Evolutionary conservation across 257 asterid species (phyloP).

Genomic region (Marsdenia floribunda): DNA sequence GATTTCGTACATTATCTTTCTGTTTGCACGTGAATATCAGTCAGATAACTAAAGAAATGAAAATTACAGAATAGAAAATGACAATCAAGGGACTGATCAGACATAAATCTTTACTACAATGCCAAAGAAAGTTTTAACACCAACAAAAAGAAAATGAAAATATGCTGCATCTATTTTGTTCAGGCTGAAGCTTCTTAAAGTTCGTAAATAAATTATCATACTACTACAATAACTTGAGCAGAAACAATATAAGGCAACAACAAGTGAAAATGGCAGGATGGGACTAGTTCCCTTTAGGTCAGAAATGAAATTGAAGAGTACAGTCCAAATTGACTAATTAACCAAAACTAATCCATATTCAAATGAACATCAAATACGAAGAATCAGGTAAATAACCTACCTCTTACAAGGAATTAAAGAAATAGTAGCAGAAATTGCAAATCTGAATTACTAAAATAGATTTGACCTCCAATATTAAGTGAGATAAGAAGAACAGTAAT

Average conservation of each 20-base stretch:
- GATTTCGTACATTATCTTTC: conserved; percentile 93
- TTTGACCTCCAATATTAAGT: background rate
- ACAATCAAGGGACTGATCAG: background rate
- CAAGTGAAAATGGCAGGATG: background rate
- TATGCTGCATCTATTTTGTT: background rate
- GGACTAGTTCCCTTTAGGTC: background rate
- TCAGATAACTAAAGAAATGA: conserved; percentile 12
- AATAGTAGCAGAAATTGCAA: background rate
- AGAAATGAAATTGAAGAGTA: background rate
- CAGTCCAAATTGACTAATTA: background rate
- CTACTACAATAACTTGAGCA: background rate
- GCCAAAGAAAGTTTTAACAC: background rate
- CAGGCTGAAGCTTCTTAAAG: background rate
- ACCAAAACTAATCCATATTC: background rate
- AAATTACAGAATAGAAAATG: background rate
- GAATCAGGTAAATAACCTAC: background rate
- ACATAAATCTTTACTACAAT: background rate
- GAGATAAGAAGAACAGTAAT: background rate
- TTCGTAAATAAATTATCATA: background rate
- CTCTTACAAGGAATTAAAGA: background rate
- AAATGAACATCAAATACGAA: background rate
- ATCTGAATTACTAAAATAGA: background rate
- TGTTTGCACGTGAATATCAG: conserved; percentile 31
- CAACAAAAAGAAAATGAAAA: background rate
- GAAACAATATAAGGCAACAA: background rate